These are phyloP conservation scores for Combretum micranthum DNA, from an alignment of 345 rosid genomes.

Conservation along the genomic window DNA sequence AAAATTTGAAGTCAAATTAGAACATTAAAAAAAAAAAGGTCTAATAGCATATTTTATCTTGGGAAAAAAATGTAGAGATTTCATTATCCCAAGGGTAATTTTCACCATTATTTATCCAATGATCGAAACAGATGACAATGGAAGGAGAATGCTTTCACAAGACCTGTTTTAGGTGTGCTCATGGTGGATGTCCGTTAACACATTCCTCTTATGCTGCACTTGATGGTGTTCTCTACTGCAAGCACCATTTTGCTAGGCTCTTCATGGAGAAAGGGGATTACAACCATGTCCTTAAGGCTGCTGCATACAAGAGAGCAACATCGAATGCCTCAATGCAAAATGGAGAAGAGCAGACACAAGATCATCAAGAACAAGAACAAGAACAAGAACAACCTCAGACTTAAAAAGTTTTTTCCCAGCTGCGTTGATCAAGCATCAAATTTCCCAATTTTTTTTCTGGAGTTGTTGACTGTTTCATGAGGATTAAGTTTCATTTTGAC, in stretches of 20 bases:
- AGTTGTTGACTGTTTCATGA: too few relatives aligned
- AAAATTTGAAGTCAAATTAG: not conserved
- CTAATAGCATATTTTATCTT: too few relatives aligned
- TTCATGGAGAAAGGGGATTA: slow-evolving; percentile 95
- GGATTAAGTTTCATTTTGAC: too few relatives aligned
- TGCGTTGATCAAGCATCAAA: too few relatives aligned
- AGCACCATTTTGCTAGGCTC: slow-evolving; percentile 89
- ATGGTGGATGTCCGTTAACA: slow-evolving; percentile 80
- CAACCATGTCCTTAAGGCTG: slow-evolving; percentile 69
- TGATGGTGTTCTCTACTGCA: slow-evolving; percentile 83
- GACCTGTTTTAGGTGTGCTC: slow-evolving; percentile 94
- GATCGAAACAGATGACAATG: slow-evolving; percentile 48
- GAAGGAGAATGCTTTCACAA: slow-evolving; percentile 96
- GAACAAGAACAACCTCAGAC: too few relatives aligned
- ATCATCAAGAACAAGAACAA: too few relatives aligned
- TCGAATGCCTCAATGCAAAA: slow-evolving; percentile 28
- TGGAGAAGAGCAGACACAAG: slow-evolving; percentile 4
- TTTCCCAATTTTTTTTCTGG: too few relatives aligned
- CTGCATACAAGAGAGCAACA: slow-evolving; percentile 53
- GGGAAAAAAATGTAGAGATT: too few relatives aligned
- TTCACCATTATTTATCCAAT: not conserved
- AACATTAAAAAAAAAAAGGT: not conserved
- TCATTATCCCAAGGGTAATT: too few relatives aligned
- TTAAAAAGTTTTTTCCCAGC: too few relatives aligned
- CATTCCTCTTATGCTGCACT: slow-evolving; percentile 94